Conservation (phyloP, 1,284 basidiomycete genomes). For the Cystobasidium pallidum region DNA sequence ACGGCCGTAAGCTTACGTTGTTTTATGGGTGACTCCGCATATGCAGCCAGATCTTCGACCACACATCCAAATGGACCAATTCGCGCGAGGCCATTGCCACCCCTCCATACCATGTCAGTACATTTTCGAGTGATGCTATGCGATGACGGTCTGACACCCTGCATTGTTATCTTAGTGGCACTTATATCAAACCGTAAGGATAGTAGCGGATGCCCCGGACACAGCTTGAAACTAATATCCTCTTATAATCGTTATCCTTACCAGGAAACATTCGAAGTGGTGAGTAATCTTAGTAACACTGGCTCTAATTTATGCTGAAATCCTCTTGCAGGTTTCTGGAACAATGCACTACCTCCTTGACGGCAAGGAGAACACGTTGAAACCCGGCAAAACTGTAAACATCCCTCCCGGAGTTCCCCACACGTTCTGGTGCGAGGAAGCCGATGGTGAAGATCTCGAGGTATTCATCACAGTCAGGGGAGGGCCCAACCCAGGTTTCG, state of each 20-base stretch:
- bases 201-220: neutral
- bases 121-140: neutral
- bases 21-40: too few species aligned
- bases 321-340: constrained; percentile 47
- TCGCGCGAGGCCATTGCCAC: constrained; percentile 53
- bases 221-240: constrained; percentile 45
- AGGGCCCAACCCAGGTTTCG: constrained; percentile 54
- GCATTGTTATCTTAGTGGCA: constrained; percentile 26
- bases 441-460: constrained; percentile 52
- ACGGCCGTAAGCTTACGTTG: too few species aligned
- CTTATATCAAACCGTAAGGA: constrained; percentile 38
- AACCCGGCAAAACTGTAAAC: constrained; percentile 52
- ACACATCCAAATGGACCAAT: constrained; percentile 52
- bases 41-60: constrained; percentile 54
- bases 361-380: constrained; percentile 53
- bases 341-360: constrained; percentile 55
- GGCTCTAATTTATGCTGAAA: neutral
- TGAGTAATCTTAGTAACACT: constrained; percentile 31
- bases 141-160: neutral
- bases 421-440: constrained; percentile 55
- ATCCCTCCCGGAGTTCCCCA: constrained; percentile 54
- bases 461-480: constrained; percentile 55
- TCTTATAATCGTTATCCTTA: too few species aligned
- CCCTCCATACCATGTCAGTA: constrained; percentile 53
- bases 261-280: constrained; percentile 54